Evolutionary conservation across 768 basidiomycete genomes (phyloP), one percentile per base, ranked within the genome.

Genomic region (Collybiopsis confluens): DNA sequence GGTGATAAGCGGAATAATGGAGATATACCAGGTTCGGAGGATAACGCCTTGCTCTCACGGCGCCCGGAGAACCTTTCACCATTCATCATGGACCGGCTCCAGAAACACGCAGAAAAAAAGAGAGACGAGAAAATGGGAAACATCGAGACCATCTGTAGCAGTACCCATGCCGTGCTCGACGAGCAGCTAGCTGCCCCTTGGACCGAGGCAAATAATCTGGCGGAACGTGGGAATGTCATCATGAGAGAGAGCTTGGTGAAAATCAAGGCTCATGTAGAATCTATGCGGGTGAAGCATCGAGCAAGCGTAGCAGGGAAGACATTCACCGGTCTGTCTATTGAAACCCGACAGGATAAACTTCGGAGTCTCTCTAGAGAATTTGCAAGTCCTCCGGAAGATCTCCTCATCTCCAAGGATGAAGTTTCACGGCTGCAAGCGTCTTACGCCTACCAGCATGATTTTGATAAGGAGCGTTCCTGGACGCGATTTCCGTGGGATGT

Each of bases 341-440:
- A 78, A 59, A 59, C 61, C 7, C 73, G 81, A 4, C 83, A 85
- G 59, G 79, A 85, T 56, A 63, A 68, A 18, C 62, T 82, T n/a
- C 75, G 82, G 7, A 58, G 61, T 21, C 58, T 78, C 24, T 82
- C 83, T 3, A 66, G 62, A 48, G 54, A 68, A 40, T 84, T 83
- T 58, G 67, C 68, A 5, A 58, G 63, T 23, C 59, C 28, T 16
- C 66, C 69, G 30, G 43, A 23, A 21, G 59, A 59, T 50, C 57
- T 70, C 57, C 58, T 63, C 52, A 69, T 72, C 48, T 57, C 70
- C 10, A 60, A 65, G 16, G 62, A 68, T 28, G 64, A 70, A 23
- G 54, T 77, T 2, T 58, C 62, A 13, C 62, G 68, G 2, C 54
- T 82, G 45, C 74, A 73, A 56, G 83, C 83, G 2, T 83, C 83